phyloP scores from a whole-genome alignment of 108 stramenopile species.

The Discostella pseudostelligera region DNA sequence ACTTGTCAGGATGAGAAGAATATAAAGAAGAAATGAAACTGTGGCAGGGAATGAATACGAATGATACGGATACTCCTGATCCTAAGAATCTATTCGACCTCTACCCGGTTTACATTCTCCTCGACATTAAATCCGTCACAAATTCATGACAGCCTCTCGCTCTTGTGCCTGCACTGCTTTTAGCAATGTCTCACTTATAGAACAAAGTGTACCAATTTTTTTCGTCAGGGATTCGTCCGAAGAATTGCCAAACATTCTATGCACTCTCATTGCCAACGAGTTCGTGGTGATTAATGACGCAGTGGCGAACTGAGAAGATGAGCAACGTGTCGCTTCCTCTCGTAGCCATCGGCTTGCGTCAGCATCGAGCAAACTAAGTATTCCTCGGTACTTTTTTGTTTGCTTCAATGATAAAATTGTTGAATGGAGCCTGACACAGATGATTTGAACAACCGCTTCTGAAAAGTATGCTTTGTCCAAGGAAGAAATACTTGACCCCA shows the following conservation, averaged over 20 bases:
- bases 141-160: constrained; percentile 18
- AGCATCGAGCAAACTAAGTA: constrained; percentile 74
- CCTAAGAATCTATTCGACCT: too few species aligned
- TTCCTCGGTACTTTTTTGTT: constrained; percentile 47
- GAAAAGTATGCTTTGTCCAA: constrained; percentile 56
- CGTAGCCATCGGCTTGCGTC: constrained; percentile 71
- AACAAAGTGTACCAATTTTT: constrained; percentile 64
- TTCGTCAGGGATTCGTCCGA: constrained; percentile 39
- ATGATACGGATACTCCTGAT: too few species aligned
- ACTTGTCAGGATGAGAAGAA: too few species aligned
- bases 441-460: constrained; percentile 60
- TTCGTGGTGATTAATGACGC: constrained; percentile 61
- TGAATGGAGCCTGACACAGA: constrained; percentile 60
- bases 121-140: constrained; percentile 16
- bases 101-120: too few species aligned
- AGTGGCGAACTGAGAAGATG: constrained; percentile 25
- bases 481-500: constrained; percentile 42
- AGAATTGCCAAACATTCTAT: constrained; percentile 54
- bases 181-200: constrained; percentile 62
- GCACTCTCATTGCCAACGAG: constrained; percentile 58
- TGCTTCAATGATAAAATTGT: constrained; percentile 47
- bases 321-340: constrained; percentile 55
- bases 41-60: too few species aligned
- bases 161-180: constrained; percentile 53
- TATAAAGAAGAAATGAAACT: too few species aligned